Evolutionary conservation across 306 rosid species (phyloP), one percentile per base, ranked within the genome.

Genomic region (Herpetospermum pedunculosum): DNA sequence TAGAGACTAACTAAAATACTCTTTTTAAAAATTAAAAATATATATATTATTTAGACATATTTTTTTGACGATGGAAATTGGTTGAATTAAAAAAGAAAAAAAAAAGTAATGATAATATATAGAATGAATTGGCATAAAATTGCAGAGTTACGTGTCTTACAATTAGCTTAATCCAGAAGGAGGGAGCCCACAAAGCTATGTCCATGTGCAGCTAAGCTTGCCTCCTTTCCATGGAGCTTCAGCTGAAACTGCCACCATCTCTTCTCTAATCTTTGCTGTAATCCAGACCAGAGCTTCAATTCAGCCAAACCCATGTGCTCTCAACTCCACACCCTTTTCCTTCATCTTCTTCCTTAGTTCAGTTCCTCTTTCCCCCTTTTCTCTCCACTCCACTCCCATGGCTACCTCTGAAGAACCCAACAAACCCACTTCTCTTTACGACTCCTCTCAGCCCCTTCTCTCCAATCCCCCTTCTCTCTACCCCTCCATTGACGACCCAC

Each of bases 371-470:
- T 44, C 25, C 38, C n/a, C 40, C 4, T 11, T 46, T 19, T 52
- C 34, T 46, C 18, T 54, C 13, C 29, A 29, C 57, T 74, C 75
- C 76, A 29, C 57, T 74, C 75, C 76, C 40, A 90, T 85, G 95
- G 85, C 85, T 25, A 71, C 65, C 74, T 38, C 80, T 23, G 93
- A 91, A 5, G 92, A 90, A 38, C 50, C 84, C 72, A 64, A 49
- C 73, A 86, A 81, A 65, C 87, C 84, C 76, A 43, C 32, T 8
- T 29, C 26, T 10, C 41, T 70, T 2, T 47, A 59, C 78, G 93
- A 86, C 43, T 72, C 86, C 34, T 55, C 90, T 38, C 82, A 82
- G 6, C 90, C 96, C 14, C 92, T 90, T 29, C 89, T 92, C 77
- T 57, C 90, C 53, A 85, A 85, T 12, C 75, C 86, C 40, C 77